phyloP scores from a whole-genome alignment of 169 alveolate genomes.

The Plasmodium knowlesi region DNA sequence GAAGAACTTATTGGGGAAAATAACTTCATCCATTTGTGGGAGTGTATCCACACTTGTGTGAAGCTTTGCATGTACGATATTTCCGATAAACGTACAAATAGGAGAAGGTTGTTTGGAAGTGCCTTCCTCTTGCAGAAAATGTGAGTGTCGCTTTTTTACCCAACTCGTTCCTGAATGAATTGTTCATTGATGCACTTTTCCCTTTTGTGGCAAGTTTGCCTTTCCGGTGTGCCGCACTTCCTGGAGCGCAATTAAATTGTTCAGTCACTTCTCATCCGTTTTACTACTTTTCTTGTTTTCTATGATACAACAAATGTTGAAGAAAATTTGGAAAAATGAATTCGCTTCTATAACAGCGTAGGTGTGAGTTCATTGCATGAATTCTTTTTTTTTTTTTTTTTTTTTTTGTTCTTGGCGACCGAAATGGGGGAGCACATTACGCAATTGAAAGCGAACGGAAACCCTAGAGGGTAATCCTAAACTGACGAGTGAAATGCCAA shows the following conservation, averaged over 20 bases:
- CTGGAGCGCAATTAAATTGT: background rate
- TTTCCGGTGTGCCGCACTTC: background rate
- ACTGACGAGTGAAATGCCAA: background rate
- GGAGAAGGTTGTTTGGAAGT: background rate
- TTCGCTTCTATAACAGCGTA: background rate
- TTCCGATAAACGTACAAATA: background rate
- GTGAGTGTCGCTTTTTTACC: background rate
- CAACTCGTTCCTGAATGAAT: background rate
- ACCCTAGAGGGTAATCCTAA: background rate
- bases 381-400: slow-evolving; percentile 16
- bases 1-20: background rate
- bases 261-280: background rate
- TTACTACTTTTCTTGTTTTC: background rate
- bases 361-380: background rate
- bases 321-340: background rate
- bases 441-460: background rate
- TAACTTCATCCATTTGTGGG: background rate
- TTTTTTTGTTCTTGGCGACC: background rate
- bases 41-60: background rate
- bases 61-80: background rate
- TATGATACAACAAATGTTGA: background rate
- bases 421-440: background rate
- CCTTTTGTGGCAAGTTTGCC: background rate
- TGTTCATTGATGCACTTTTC: background rate
- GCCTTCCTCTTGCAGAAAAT: background rate